phyloP scores from a whole-genome alignment of 2,329 filamentous ascomycete species.

The Fusarium sp. region DNA sequence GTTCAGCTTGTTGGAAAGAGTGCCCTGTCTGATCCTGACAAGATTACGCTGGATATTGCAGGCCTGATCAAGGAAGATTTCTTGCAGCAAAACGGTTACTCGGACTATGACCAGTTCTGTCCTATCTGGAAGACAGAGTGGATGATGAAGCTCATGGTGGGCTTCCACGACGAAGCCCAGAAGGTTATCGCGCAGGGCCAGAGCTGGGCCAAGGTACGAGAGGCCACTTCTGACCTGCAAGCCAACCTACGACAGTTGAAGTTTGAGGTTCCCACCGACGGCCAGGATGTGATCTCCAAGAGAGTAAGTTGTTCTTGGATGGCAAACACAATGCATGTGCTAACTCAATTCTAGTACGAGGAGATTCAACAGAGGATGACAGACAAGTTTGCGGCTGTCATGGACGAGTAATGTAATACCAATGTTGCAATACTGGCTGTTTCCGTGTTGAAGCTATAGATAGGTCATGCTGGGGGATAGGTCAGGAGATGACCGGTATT shows the following conservation, averaged over 20 bases:
- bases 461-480: constrained; percentile 31
- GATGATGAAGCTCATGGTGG: constrained; percentile 99
- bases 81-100: constrained; percentile 98
- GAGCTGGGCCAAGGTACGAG: constrained; percentile 90
- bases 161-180: constrained; percentile 96
- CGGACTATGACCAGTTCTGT: constrained; percentile 98
- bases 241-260: constrained; percentile 88
- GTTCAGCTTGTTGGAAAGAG: constrained; percentile 98
- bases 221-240: constrained; percentile 88
- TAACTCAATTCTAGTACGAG: constrained; percentile 76
- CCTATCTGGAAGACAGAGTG: constrained; percentile 99
- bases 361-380: constrained; percentile 88
- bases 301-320: constrained; percentile 68
- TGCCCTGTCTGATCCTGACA: constrained; percentile 93
- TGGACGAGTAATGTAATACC: constrained; percentile 77
- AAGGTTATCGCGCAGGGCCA: constrained; percentile 93
- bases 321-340: constrained; percentile 28
- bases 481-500: constrained; percentile 37
- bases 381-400: constrained; percentile 95
- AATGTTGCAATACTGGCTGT: constrained; percentile 32
- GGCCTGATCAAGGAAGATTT: constrained; percentile 97
- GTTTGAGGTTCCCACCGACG: constrained; percentile 91
- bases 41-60: constrained; percentile 95
- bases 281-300: constrained; percentile 80
- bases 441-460: constrained; percentile 43